Conservation (phyloP, 768 basidiomycete genomes). For the Pulveroboletus frians region DNA sequence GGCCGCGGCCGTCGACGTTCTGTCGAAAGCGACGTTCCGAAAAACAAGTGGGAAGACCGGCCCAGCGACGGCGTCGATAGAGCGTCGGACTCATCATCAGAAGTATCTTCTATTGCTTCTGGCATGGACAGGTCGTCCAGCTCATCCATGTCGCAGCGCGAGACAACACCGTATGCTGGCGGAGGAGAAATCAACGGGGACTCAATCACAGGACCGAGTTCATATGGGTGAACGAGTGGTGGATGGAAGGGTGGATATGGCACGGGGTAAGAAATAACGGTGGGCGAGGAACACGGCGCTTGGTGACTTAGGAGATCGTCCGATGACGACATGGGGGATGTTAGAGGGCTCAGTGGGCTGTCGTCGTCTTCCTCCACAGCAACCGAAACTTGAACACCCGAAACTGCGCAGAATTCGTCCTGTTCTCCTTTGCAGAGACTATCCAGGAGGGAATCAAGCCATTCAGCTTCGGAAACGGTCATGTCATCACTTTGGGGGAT, state of each 20-base stretch:
- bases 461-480: slow-evolving; percentile 62
- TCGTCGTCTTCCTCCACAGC: slow-evolving; percentile 59
- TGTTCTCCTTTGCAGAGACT: slow-evolving; percentile 68
- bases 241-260: slow-evolving; percentile 63
- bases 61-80: slow-evolving; percentile 57
- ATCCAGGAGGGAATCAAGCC: slow-evolving; percentile 80
- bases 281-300: slow-evolving; percentile 43
- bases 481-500: slow-evolving; percentile 33
- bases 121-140: slow-evolving; percentile 66
- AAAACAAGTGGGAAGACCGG: slow-evolving; percentile 52
- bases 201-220: slow-evolving; percentile 40
- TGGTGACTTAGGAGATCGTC: slow-evolving; percentile 62
- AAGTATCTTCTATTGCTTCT: slow-evolving; percentile 78
- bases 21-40: slow-evolving; percentile 47
- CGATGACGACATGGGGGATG: slow-evolving; percentile 71
- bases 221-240: slow-evolving; percentile 49
- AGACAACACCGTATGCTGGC: slow-evolving; percentile 47
- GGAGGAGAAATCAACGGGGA: slow-evolving; percentile 39
- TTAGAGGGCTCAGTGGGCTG: slow-evolving; percentile 50
- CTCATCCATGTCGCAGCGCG: slow-evolving; percentile 60
- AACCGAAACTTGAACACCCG: slow-evolving; percentile 43
- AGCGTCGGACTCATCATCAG: slow-evolving; percentile 79
- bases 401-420: slow-evolving; percentile 48
- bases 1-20: slow-evolving; percentile 45
- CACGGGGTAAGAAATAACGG: slow-evolving; percentile 53